Evolutionary conservation across 805 yeast species (phyloP).

Genomic region (Kodamaea neixiangensis): DNA sequence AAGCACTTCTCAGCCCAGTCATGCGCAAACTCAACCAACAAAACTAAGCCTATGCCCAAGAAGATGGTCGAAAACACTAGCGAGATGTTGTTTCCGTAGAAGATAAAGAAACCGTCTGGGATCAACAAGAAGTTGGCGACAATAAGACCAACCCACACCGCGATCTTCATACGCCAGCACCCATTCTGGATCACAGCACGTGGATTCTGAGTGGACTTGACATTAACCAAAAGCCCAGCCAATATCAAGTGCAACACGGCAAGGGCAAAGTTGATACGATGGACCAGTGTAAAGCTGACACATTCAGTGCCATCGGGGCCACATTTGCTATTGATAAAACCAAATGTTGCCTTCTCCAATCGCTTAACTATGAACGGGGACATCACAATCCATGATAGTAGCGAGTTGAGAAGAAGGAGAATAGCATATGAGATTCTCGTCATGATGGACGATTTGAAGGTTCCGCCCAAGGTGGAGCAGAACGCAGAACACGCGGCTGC

Average conservation of each 20-base stretch:
- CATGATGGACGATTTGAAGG: slow-evolving; percentile 71
- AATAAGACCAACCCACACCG: slow-evolving; percentile 57
- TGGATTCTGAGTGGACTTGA: slow-evolving; percentile 73
- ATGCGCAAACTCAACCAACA: slow-evolving; percentile 95
- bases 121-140: slow-evolving; percentile 65
- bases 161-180: slow-evolving; percentile 79
- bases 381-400: slow-evolving; percentile 89
- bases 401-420: slow-evolving; percentile 72
- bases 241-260: slow-evolving; percentile 76
- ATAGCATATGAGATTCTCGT: slow-evolving; percentile 88
- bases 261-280: slow-evolving; percentile 83
- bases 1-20: slow-evolving; percentile 98
- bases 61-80: slow-evolving; percentile 82
- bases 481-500: slow-evolving; percentile 70
- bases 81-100: slow-evolving; percentile 91
- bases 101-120: slow-evolving; percentile 83
- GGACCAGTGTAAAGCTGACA: slow-evolving; percentile 90
- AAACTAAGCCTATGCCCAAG: slow-evolving; percentile 83
- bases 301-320: slow-evolving; percentile 73
- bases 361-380: slow-evolving; percentile 75
- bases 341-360: slow-evolving; percentile 71
- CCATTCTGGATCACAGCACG: slow-evolving; percentile 88
- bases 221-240: slow-evolving; percentile 69
- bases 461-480: slow-evolving; percentile 52
- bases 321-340: slow-evolving; percentile 70